These are phyloP conservation scores for Cryomyces minteri DNA, from an alignment of 495 filamentous ascomycete species.

Conservation along the genomic window DNA sequence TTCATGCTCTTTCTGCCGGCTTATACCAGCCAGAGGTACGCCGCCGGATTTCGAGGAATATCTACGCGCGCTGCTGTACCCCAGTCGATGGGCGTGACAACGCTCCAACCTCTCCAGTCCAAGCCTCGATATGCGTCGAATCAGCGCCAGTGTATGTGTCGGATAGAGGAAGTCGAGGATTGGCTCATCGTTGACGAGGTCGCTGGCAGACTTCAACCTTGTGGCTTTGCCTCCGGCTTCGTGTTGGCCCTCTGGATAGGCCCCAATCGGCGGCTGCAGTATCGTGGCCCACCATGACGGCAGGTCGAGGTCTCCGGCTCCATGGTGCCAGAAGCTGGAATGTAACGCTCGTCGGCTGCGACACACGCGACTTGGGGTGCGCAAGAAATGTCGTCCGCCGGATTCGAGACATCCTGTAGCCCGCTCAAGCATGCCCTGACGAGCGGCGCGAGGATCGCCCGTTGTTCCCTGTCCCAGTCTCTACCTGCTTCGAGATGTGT, in stretches of 20 bases:
- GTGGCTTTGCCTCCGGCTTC: neutral
- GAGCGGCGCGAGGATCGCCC: neutral
- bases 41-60: conserved; percentile 5
- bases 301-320: conserved; percentile 36
- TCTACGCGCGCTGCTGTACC: conserved; percentile 2
- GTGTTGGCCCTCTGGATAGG: neutral
- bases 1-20: neutral
- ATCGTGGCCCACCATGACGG: conserved; percentile 19
- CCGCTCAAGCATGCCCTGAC: conserved; percentile 58
- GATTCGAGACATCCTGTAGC: conserved; percentile 59
- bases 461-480: too few relatives aligned
- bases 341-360: conserved; percentile 41
- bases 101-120: conserved; percentile 8
- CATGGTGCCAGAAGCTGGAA: conserved; percentile 49
- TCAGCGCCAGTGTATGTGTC: conserved; percentile 27
- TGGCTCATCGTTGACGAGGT: conserved; percentile 8
- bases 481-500: too few relatives aligned
- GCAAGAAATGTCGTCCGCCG: conserved; percentile 49
- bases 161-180: conserved; percentile 51
- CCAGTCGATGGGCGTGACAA: conserved; percentile 6
- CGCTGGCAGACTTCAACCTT: neutral
- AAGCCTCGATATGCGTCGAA: conserved; percentile 19
- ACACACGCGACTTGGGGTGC: conserved; percentile 31
- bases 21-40: neutral
- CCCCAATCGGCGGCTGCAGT: neutral